These are phyloP conservation scores for Phellopilus nigrolimitatus DNA, from an alignment of 1,284 basidiomycete species.

Conservation along the genomic window DNA sequence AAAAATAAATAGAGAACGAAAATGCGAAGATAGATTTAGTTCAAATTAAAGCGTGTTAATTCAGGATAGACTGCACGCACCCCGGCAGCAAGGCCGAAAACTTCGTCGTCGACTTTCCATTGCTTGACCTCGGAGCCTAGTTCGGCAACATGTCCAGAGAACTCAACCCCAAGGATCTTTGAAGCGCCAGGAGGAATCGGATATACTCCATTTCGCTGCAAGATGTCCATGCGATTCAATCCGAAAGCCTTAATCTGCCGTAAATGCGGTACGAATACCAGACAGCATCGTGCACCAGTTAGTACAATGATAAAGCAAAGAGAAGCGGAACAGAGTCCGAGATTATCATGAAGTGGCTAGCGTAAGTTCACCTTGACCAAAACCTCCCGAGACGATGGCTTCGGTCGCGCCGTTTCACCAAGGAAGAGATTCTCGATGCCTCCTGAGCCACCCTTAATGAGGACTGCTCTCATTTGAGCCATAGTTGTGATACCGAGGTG, in stretches of 20 bases:
- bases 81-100: constrained; percentile 75
- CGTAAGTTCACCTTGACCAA: constrained; percentile 61
- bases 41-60: background rate
- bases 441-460: constrained; percentile 78
- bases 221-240: constrained; percentile 84
- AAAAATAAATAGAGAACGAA: background rate
- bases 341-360: background rate
- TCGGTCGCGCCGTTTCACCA: constrained; percentile 65
- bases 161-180: constrained; percentile 87
- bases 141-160: constrained; percentile 69
- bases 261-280: too few relatives aligned
- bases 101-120: constrained; percentile 79
- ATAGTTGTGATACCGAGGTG: constrained; percentile 6
- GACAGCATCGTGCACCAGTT: too few relatives aligned
- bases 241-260: constrained; percentile 74
- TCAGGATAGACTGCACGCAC: constrained; percentile 34
- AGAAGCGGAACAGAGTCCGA: background rate
- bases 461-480: constrained; percentile 70
- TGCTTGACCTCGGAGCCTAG: constrained; percentile 49
- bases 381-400: constrained; percentile 54
- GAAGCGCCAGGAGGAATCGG: constrained; percentile 76
- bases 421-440: constrained; percentile 77
- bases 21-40: constrained; percentile 19
- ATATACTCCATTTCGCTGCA: constrained; percentile 75
- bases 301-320: too few relatives aligned